Percentiles rank a stretch among this genome's conserved stretches.
Evolutionary conservation across 495 filamentous ascomycete genomes (phyloP).

Genomic region (Hypomontagnella monticulosa): DNA sequence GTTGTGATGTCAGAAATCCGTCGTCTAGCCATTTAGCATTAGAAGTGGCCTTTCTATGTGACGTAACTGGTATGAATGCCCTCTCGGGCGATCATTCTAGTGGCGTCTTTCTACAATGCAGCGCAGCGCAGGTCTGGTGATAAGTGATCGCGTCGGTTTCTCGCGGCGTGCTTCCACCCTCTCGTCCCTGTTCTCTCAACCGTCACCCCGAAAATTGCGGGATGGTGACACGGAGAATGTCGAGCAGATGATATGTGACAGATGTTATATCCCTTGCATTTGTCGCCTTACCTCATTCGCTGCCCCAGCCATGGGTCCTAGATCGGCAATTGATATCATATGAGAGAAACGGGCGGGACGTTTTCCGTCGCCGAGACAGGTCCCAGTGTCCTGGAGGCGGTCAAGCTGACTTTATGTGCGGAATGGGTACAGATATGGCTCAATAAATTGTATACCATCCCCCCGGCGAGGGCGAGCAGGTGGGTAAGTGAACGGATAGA

Average conservation of each 20-base stretch:
- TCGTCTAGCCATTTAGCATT: constrained; percentile 25
- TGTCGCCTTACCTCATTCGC: constrained; percentile 37
- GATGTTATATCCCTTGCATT: constrained; percentile 42
- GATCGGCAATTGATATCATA: constrained; percentile 44
- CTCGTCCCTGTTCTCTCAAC: constrained; percentile 13
- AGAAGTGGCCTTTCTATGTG: constrained; percentile 26
- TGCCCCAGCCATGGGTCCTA: constrained; percentile 43
- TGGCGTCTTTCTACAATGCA: constrained; percentile 34
- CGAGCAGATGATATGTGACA: constrained; percentile 42
- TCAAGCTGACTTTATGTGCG: constrained; percentile 24
- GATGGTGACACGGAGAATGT: constrained; percentile 40
- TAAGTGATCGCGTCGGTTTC: constrained; percentile 32
- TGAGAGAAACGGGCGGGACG: constrained; percentile 31
- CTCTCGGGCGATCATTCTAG: constrained; percentile 29
- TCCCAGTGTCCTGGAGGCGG: constrained; percentile 33
- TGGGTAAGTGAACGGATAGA: constrained; percentile 14
- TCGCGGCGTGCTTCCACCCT: constrained; percentile 30
- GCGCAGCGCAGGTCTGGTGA: constrained; percentile 22
- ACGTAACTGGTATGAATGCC: constrained; percentile 35
- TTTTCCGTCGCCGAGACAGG: constrained; percentile 33
- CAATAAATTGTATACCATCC: constrained; percentile 7
- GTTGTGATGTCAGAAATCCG: constrained; percentile 38
- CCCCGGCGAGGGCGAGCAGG: constrained; percentile 1
- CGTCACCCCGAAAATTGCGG: constrained; percentile 23
- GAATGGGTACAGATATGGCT: constrained; percentile 22